Base-by-base conservation (phyloP, 78 protist species). In the Chrysochromulina tobinii region DNA sequence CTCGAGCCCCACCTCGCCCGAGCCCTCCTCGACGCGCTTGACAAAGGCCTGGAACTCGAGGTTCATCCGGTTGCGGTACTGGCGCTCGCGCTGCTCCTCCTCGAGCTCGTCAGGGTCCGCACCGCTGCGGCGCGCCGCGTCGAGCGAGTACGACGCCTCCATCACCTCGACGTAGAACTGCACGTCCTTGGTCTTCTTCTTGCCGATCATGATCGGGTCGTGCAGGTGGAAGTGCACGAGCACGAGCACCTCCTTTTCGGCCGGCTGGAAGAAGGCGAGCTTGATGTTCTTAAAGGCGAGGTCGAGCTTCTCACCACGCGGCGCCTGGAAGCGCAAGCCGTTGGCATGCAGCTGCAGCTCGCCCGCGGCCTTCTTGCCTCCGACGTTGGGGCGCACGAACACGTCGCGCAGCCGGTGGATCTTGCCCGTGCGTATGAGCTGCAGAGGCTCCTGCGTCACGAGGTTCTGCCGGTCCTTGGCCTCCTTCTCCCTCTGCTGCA, bases 251-350 rank as follows among this genome's bases (percentile, higher is more conserved):
- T 91, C 61, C 57, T 94, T 77, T 61, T 96, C 93, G 15, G 98
- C 98, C 17, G 96, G 97, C 91, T 98, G 99, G 92, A 97, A 97
- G 81, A 98, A 93, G 57, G 99, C 97, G 88, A 97, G 97, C 61
- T 90, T 84, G 83, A 98, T 94, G 88, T 98, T 98, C 59, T 61
- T 91, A 96, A 94, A 98, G 61, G 93, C 27, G 27, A 98, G 73
- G 81, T 98, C 98, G 75, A 96, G 51, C 38, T 72, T n/a, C 23
- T 84, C 93, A 58, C 87, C 87, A 83, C 81, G 93, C 61, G 20
- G 20, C 50, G 96, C 88, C 53, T 6, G 50, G 97, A 94, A 98
- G 23, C 99, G 91, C 48, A 98, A 64, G 87, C 99, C 99, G 87
- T 98, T 98, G 23, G 61, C 81, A 92, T 98, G 99, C 12, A 95